Conservation (phyloP, 2,329 filamentous ascomycete genomes). For the Ceratocystis albifundus region DNA sequence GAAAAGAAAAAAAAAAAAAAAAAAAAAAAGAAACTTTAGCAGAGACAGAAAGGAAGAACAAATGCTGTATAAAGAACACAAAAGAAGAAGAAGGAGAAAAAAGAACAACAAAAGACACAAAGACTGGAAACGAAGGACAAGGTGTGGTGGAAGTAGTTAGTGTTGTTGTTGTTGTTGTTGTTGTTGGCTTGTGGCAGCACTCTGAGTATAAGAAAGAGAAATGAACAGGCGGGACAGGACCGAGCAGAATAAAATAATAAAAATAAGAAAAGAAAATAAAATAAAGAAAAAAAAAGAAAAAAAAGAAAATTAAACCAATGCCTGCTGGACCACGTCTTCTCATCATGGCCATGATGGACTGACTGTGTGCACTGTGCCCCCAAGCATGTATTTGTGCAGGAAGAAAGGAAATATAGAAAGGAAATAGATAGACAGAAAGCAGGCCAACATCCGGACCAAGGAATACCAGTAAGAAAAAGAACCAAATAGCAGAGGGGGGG, state of each 20-base stretch:
- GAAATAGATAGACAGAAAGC: background rate
- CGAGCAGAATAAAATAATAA: background rate
- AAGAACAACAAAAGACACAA: background rate
- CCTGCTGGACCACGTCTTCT: background rate
- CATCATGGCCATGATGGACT: background rate
- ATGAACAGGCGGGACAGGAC: background rate
- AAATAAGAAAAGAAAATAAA: background rate
- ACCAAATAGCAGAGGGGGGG: background rate
- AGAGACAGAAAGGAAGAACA: too few species aligned
- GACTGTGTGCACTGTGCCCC: background rate
- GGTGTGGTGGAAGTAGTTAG: background rate
- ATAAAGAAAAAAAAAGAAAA: background rate
- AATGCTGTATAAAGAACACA: background rate
- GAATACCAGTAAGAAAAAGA: background rate
- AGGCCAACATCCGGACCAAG: background rate
- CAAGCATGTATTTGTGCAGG: background rate
- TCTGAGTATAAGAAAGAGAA: background rate
- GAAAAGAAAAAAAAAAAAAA: too few species aligned
- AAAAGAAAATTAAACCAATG: background rate
- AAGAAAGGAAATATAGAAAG: background rate
- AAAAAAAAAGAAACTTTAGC: too few species aligned
- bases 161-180: too few species aligned
- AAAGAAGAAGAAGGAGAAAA: background rate
- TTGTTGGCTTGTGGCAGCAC: background rate
- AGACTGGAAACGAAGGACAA: background rate